A percentile compares a stretch with the other conserved stretches of the same genome.
These are phyloP conservation scores for Selenicereus undatus DNA, from an alignment of 148 eudicot genomes.

Conservation along the genomic window DNA sequence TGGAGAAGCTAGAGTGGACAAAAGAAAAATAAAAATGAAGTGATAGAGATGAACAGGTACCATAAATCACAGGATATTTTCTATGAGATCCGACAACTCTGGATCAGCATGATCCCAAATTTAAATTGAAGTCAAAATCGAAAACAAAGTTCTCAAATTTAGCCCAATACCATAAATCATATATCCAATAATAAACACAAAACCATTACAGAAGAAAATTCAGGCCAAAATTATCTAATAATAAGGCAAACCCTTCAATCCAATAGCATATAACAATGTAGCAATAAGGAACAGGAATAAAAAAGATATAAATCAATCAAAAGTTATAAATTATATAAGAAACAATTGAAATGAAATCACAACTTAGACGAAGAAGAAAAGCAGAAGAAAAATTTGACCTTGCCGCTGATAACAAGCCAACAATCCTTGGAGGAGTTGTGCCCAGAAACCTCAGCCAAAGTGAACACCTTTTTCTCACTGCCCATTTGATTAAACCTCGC, in stretches of 20 bases:
- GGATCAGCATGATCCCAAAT: neutral
- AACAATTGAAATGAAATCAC: neutral
- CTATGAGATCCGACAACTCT: neutral
- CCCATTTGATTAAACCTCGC: conserved; percentile 30
- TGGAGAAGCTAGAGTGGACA: too few relatives aligned
- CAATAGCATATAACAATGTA: neutral
- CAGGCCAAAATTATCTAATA: neutral
- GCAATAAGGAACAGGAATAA: neutral
- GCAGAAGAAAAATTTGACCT: conserved; percentile 39
- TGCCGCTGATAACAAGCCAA: conserved; percentile 80
- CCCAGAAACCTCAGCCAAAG: conserved; percentile 66
- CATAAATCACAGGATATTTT: too few relatives aligned
- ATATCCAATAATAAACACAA: neutral
- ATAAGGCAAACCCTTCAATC: neutral
- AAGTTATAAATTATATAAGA: neutral
- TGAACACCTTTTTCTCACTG: conserved; percentile 46
- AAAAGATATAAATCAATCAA: neutral
- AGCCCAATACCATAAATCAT: neutral
- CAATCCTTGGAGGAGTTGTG: conserved; percentile 73
- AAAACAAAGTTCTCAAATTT: neutral
- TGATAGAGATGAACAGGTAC: too few relatives aligned
- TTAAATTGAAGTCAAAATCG: neutral
- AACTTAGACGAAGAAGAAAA: neutral
- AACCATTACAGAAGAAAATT: neutral
- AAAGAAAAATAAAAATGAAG: too few relatives aligned